These are phyloP conservation scores for Aspergillus sp. DNA, from an alignment of 2,329 filamentous ascomycete species.

Conservation along the genomic window DNA sequence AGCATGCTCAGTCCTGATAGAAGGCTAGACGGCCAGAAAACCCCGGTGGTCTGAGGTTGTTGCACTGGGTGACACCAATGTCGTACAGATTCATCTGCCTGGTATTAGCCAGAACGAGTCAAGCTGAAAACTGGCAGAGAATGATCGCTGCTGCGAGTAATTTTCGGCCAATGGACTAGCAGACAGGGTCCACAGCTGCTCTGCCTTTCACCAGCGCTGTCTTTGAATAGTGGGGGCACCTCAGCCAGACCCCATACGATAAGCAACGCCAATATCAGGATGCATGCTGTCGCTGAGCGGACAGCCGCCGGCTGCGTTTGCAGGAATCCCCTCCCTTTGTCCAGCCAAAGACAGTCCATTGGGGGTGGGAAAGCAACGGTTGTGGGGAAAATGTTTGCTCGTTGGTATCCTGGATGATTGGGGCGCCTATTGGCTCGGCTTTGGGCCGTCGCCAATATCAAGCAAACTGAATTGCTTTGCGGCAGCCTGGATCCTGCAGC, in stretches of 20 bases:
- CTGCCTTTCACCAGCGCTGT: constrained; percentile 3
- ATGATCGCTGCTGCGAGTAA: constrained; percentile 3
- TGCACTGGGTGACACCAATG: constrained; percentile 37
- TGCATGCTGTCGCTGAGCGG: constrained; percentile 16
- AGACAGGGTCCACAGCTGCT: constrained; percentile 7
- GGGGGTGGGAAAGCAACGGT: constrained; percentile 16
- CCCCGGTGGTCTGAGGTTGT: constrained; percentile 32
- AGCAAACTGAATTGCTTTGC: constrained; percentile 19
- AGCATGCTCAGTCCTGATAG: constrained; percentile 14
- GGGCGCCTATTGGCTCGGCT: constrained; percentile 26
- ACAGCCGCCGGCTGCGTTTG: constrained; percentile 33
- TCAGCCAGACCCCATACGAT: constrained; percentile 3
- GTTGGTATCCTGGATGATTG: constrained; percentile 11
- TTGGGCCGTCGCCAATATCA: constrained; percentile 22
- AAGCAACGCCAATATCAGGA: constrained; percentile 1
- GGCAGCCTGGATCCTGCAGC: constrained; percentile 20
- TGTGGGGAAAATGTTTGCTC: constrained; percentile 31
- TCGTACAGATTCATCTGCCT: constrained; percentile 32
- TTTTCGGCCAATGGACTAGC: constrained; percentile 19
- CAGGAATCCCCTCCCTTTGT: constrained; percentile 14
- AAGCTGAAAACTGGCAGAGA: constrained; percentile 19
- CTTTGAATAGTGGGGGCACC: not conserved
- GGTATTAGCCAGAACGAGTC: constrained; percentile 27
- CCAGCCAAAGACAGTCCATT: constrained; percentile 20
- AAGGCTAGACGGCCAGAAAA: constrained; percentile 22